Evolutionary conservation across 2,329 filamentous ascomycete species (phyloP).

Genomic region (Ascochyta clinopodiicola): DNA sequence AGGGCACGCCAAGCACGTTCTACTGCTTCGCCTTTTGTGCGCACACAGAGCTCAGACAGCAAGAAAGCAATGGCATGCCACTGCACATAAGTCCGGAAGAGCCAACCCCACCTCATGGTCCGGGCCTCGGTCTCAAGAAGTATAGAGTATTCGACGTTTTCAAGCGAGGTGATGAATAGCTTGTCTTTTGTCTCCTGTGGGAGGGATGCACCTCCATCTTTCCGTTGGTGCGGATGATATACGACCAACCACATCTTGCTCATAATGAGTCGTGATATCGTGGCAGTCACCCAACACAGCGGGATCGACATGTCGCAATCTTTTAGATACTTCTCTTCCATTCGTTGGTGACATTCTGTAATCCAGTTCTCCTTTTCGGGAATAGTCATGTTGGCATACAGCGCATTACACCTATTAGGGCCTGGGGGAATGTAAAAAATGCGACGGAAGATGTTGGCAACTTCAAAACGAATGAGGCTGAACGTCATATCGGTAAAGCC

Average conservation of each 20-base stretch:
- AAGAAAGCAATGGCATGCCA: slow-evolving; percentile 70
- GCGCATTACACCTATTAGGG: slow-evolving; percentile 50
- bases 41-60: slow-evolving; percentile 64
- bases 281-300: slow-evolving; percentile 72
- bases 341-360: slow-evolving; percentile 53
- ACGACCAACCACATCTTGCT: slow-evolving; percentile 80
- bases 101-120: slow-evolving; percentile 69
- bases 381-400: slow-evolving; percentile 54
- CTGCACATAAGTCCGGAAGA: slow-evolving; percentile 69
- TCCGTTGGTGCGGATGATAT: slow-evolving; percentile 74
- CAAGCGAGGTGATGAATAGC: slow-evolving; percentile 74
- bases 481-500: slow-evolving; percentile 67
- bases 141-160: slow-evolving; percentile 75
- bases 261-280: slow-evolving; percentile 73
- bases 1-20: slow-evolving; percentile 68
- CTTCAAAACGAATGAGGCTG: slow-evolving; percentile 60
- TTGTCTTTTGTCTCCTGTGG: slow-evolving; percentile 70
- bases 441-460: slow-evolving; percentile 55
- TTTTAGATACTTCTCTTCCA: slow-evolving; percentile 58
- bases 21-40: slow-evolving; percentile 62
- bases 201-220: slow-evolving; percentile 62
- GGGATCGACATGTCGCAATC: slow-evolving; percentile 63
- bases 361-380: slow-evolving; percentile 59
- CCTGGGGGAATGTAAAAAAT: slow-evolving; percentile 55
- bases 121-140: slow-evolving; percentile 69